Conservation (phyloP, 2,329 filamentous ascomycete species). For the Nemania bipapillata region DNA sequence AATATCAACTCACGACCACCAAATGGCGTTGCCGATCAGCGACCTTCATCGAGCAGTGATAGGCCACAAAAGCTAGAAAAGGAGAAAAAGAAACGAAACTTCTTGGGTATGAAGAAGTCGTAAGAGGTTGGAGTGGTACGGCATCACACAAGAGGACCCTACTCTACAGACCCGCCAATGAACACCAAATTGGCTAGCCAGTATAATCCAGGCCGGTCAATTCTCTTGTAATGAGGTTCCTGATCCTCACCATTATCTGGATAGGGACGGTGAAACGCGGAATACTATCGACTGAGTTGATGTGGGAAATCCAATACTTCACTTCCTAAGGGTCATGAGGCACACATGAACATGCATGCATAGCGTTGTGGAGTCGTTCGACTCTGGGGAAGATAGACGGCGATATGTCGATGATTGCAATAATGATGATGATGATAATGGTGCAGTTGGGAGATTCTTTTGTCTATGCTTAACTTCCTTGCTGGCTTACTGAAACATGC, state of each 20-base stretch:
- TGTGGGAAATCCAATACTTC: neutral
- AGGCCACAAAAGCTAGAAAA: slow-evolving; percentile 64
- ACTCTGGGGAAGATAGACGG: no score
- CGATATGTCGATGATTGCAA: slow-evolving; percentile 9
- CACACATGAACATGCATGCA: slow-evolving; percentile 19
- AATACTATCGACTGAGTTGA: neutral
- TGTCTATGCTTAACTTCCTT: neutral
- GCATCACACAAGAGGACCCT: neutral
- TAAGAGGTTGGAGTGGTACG: neutral
- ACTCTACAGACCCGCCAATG: neutral
- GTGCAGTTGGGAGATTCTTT: neutral
- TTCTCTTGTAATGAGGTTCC: neutral
- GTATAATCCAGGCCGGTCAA: neutral
- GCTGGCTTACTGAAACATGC: neutral
- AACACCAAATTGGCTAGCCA: slow-evolving; percentile 14
- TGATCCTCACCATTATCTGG: no score
- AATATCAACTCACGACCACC: slow-evolving; percentile 55
- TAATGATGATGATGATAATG: slow-evolving; percentile 18
- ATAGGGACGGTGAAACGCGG: neutral
- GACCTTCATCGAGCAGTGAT: slow-evolving; percentile 42
- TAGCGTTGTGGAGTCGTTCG: slow-evolving; percentile 20
- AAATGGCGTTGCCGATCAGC: slow-evolving; percentile 42
- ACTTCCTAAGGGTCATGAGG: neutral
- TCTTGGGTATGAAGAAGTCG: slow-evolving; percentile 68
- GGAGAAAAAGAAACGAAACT: slow-evolving; percentile 70